A percentile compares a stretch with the other conserved stretches of the same genome.
phyloP scores from a whole-genome alignment of 352 stramenopile species.

The Peronosclerospora sorghi region DNA sequence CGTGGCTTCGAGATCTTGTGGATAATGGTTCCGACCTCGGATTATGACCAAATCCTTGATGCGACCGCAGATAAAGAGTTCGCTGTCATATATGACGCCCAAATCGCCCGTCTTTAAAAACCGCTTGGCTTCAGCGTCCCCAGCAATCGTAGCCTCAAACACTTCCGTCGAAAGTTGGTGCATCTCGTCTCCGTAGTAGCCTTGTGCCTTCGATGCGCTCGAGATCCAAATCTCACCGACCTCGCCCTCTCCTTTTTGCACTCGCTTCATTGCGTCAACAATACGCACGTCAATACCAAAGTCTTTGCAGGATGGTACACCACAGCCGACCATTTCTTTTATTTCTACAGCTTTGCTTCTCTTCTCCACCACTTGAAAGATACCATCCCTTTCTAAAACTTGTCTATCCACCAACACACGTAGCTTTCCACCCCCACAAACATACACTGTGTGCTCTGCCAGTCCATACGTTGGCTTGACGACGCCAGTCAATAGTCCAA shows the following conservation, averaged over 20 bases:
- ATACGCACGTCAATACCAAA: constrained; percentile 90
- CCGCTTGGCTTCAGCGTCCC: constrained; percentile 14
- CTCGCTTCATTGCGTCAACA: constrained; percentile 74
- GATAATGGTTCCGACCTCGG: constrained; percentile 98
- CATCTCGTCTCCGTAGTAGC: constrained; percentile 87
- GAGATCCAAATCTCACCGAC: constrained; percentile 87
- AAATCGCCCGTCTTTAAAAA: constrained; percentile 96
- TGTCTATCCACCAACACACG: constrained; percentile 85
- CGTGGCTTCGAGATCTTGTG: constrained; percentile 96
- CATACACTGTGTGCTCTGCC: constrained; percentile 98
- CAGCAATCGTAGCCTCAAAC: constrained; percentile 80
- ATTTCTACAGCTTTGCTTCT: constrained; percentile 1
- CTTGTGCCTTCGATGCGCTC: constrained; percentile 86
- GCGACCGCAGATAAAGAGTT: constrained; percentile 96
- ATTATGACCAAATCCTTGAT: constrained; percentile 99
- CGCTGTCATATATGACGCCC: constrained; percentile 92
- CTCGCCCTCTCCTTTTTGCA: constrained; percentile 31
- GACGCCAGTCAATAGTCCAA: constrained; percentile 75
- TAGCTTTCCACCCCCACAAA: constrained; percentile 88
- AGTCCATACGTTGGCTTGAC: constrained; percentile 98
- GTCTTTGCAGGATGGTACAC: constrained; percentile 68
- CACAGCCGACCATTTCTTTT: constrained; percentile 91
- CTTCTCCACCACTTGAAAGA: constrained; percentile 32
- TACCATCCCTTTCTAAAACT: constrained; percentile 75
- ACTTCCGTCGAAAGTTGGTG: constrained; percentile 66